These are phyloP conservation scores for Ascoidea rubescens DNA, from an alignment of 805 yeast species.

Conservation along the genomic window DNA sequence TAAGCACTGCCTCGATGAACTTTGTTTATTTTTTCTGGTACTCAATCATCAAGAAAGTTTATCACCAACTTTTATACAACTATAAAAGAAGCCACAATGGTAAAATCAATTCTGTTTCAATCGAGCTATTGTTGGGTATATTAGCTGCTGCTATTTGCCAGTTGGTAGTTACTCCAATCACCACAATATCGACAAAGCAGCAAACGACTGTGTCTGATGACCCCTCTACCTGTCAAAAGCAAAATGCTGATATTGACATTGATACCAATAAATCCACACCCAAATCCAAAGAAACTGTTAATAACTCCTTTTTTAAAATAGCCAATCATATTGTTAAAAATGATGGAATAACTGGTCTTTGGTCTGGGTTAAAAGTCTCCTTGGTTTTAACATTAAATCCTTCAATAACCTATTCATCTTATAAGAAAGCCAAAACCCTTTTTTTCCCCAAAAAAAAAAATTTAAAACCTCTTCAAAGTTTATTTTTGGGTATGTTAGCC, in stretches of 20 bases:
- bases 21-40: constrained; percentile 86
- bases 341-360: constrained; percentile 59
- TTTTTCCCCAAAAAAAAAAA: constrained; percentile 22
- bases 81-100: constrained; percentile 15
- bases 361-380: constrained; percentile 77
- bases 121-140: constrained; percentile 64
- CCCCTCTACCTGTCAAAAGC: constrained; percentile 18
- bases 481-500: constrained; percentile 63
- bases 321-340: constrained; percentile 39
- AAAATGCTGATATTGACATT: constrained; percentile 5
- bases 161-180: constrained; percentile 66
- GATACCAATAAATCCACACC: neutral
- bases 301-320: constrained; percentile 22
- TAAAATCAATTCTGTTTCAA: constrained; percentile 35
- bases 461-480: constrained; percentile 51
- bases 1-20: constrained; percentile 64
- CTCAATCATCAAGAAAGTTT: constrained; percentile 48
- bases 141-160: constrained; percentile 76
- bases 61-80: constrained; percentile 25
- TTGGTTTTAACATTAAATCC: constrained; percentile 71
- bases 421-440: constrained; percentile 47
- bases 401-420: constrained; percentile 74
- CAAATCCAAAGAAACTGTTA: neutral
- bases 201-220: constrained; percentile 33
- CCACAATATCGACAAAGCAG: constrained; percentile 58